phyloP scores from a whole-genome alignment of 257 asterid species.

The Lycium ferocissimum region DNA sequence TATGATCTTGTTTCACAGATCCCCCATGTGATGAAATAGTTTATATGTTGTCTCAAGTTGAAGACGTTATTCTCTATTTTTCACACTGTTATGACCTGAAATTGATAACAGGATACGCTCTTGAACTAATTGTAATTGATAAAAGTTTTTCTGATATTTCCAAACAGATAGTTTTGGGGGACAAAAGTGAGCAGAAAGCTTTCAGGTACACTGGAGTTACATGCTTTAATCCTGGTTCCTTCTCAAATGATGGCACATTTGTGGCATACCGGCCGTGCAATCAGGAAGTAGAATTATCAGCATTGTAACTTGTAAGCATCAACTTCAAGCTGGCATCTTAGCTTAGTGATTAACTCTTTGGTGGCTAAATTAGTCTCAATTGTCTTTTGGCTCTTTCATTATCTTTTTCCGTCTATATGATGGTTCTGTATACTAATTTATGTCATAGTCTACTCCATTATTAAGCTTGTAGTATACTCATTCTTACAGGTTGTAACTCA shows the following conservation, averaged over 20 bases:
- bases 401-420: not conserved
- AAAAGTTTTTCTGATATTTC: constrained; percentile 1
- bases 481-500: constrained; percentile 16
- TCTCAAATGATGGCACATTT: constrained; percentile 82
- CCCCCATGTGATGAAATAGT: not conserved
- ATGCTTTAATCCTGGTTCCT: constrained; percentile 96
- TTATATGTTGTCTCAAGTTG: not conserved
- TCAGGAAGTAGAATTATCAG: constrained; percentile 85
- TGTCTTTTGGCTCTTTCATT: not conserved
- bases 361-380: not conserved
- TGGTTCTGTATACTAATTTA: not conserved
- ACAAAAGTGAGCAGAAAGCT: constrained; percentile 90
- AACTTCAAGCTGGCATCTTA: constrained; percentile 18
- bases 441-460: constrained; percentile 1
- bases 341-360: constrained; percentile 21
- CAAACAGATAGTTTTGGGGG: constrained; percentile 87
- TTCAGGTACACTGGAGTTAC: constrained; percentile 79
- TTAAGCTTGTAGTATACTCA: constrained; percentile 14
- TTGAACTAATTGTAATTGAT: not conserved
- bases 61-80: not conserved
- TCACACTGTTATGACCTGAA: not conserved
- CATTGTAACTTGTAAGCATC: constrained; percentile 61
- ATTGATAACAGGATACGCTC: not conserved
- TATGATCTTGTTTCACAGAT: not conserved
- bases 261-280: constrained; percentile 86